Evolutionary conservation across 2,329 filamentous ascomycete species (phyloP).

Genomic region (Lachnellula cervina): DNA sequence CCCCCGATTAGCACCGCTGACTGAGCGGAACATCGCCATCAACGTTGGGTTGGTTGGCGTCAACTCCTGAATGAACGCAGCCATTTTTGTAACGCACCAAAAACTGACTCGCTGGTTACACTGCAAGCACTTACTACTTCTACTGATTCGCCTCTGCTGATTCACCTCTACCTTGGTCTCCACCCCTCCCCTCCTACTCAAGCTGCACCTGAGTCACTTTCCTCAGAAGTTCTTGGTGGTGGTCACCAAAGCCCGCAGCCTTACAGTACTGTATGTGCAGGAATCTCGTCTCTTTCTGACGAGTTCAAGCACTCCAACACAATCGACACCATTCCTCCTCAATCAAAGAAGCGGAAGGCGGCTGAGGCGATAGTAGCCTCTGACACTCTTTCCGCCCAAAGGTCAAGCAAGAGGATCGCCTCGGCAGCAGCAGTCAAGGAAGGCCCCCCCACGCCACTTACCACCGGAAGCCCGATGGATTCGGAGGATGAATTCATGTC

Average conservation of each 20-base stretch:
- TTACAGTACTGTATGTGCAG: constrained; percentile 19
- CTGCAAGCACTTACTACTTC: no score
- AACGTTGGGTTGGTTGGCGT: no score
- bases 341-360: constrained; percentile 49
- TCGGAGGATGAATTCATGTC: constrained; percentile 95
- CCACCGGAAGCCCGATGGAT: constrained; percentile 67
- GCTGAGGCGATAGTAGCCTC: constrained; percentile 37
- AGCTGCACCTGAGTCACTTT: constrained; percentile 1
- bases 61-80: background rate
- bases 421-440: constrained; percentile 35
- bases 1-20: background rate
- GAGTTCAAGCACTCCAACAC: constrained; percentile 23
- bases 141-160: no score
- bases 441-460: constrained; percentile 53
- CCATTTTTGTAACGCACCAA: background rate
- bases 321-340: constrained; percentile 47
- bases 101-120: background rate
- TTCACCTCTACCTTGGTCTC: background rate
- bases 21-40: background rate
- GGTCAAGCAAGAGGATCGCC: constrained; percentile 32
- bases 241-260: constrained; percentile 17
- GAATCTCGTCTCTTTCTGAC: constrained; percentile 23
- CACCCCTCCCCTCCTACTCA: background rate
- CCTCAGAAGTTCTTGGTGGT: background rate
- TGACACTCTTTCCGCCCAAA: constrained; percentile 29